Evolutionary conservation across 225 moss, liverwort and hornwort species (phyloP).

Genomic region (Thuidium tamariscinum): DNA sequence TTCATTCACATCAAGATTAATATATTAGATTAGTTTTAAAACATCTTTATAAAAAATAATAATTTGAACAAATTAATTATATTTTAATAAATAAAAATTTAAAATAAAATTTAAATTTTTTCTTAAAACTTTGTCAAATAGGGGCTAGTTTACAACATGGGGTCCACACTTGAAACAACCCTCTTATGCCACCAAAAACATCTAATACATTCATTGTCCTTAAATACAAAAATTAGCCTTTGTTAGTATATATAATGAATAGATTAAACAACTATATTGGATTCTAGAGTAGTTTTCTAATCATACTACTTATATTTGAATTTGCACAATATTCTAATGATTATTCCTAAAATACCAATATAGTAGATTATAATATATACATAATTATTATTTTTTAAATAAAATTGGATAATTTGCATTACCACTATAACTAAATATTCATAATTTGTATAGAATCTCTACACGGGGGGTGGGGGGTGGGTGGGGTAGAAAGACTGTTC

Average conservation of each 20-base stretch:
- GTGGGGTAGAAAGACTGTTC: too few relatives aligned
- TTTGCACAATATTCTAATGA: rapidly evolving
- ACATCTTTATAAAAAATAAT: too few relatives aligned
- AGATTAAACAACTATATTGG: not conserved
- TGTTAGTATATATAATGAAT: rapidly evolving
- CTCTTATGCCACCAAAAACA: too few relatives aligned
- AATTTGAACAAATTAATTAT: too few relatives aligned
- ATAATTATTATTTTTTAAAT: not conserved
- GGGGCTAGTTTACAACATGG: too few relatives aligned
- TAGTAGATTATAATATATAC: not conserved
- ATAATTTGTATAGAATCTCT: not conserved
- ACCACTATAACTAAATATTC: rapidly evolving
- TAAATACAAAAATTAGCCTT: not conserved
- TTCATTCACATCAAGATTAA: too few relatives aligned
- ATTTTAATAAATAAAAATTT: too few relatives aligned
- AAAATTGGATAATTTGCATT: not conserved
- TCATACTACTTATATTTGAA: not conserved
- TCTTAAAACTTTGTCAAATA: too few relatives aligned
- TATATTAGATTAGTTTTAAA: too few relatives aligned
- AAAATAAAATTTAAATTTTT: too few relatives aligned
- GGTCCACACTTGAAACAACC: too few relatives aligned
- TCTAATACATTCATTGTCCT: not conserved
- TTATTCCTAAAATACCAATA: not conserved
- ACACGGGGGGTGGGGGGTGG: too few relatives aligned
- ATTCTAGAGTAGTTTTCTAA: not conserved